These are phyloP conservation scores for Onygenales sp. DNA, from an alignment of 2,329 filamentous ascomycete species.

Conservation along the genomic window DNA sequence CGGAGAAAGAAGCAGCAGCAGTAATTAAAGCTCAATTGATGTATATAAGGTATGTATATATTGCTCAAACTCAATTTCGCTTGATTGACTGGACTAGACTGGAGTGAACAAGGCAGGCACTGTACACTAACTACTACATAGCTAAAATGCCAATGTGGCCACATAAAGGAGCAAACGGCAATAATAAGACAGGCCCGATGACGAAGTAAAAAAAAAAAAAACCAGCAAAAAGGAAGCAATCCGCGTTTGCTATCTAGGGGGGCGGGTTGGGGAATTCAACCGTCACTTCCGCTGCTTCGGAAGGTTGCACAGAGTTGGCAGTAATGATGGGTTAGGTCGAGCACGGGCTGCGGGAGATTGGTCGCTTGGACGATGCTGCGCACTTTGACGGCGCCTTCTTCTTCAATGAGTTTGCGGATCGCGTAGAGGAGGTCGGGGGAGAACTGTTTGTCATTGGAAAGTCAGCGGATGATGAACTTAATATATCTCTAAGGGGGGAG, in stretches of 20 bases:
- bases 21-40: constrained; percentile 7
- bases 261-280: constrained; percentile 38
- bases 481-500: background rate
- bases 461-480: background rate
- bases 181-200: background rate
- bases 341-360: constrained; percentile 80
- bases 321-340: constrained; percentile 94
- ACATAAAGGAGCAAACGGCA: no score
- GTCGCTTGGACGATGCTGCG: constrained; percentile 95
- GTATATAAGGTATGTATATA: constrained; percentile 7
- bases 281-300: constrained; percentile 84
- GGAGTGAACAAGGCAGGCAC: background rate
- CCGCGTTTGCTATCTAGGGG: background rate
- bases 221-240: constrained; percentile 1
- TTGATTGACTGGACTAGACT: constrained; percentile 1
- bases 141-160: no score
- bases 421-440: constrained; percentile 81
- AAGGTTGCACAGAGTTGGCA: constrained; percentile 91
- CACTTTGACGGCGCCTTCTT: constrained; percentile 94
- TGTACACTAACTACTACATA: no score
- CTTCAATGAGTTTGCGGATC: constrained; percentile 87
- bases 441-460: constrained; percentile 47
- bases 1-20: background rate
- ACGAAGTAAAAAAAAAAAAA: background rate
- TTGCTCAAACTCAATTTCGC: constrained; percentile 2